A percentile compares a stretch with the other conserved stretches of the same genome.
phyloP scores from a whole-genome alignment of 345 rosid genomes.

The Salix caprea region DNA sequence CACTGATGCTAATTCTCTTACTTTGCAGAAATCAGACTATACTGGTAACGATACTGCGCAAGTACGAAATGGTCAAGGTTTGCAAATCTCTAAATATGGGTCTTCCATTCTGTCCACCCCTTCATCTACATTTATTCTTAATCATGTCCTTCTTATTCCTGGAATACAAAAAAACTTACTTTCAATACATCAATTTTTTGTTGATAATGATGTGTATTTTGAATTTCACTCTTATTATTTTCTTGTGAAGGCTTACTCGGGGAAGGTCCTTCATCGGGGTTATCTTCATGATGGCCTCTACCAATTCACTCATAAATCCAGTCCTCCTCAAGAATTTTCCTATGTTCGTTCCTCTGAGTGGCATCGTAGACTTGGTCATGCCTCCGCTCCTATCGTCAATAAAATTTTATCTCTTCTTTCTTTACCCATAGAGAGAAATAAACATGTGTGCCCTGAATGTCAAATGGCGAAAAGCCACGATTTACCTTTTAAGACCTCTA shows the following conservation, averaged over 20 bases:
- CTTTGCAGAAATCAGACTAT: not conserved
- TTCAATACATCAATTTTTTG: not conserved
- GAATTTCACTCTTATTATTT: not conserved
- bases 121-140: not conserved
- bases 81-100: not conserved
- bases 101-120: not conserved
- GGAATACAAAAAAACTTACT: too few species aligned
- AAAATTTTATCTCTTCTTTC: not conserved
- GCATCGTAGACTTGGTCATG: not conserved
- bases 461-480: not conserved
- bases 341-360: not conserved
- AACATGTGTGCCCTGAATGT: not conserved
- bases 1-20: not conserved
- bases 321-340: too few species aligned
- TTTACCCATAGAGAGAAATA: not conserved
- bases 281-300: not conserved
- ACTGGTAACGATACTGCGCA: not conserved
- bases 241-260: not conserved
- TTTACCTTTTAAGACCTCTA: too few species aligned
- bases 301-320: not conserved
- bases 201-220: too few species aligned
- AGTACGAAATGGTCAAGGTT: not conserved
- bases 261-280: not conserved
- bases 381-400: accelerated
- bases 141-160: not conserved